Conservation (phyloP, 352 stramenopile species). For the Discostella stelligera region DNA sequence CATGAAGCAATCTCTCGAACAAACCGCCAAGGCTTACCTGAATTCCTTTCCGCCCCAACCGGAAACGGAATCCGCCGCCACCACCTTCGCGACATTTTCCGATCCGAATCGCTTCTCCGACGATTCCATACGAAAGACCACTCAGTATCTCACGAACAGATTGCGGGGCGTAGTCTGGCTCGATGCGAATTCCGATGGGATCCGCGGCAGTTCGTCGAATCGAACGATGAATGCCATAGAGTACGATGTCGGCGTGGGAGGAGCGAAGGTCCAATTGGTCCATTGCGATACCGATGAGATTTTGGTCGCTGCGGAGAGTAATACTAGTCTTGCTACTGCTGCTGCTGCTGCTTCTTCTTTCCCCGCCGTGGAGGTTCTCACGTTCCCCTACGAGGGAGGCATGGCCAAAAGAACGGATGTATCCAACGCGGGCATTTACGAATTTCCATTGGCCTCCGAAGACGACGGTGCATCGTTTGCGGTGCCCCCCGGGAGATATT, state of each 20-base stretch:
- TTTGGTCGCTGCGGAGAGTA: background rate
- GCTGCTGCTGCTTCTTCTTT: too few relatives aligned
- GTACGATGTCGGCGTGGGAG: slow-evolving; percentile 22
- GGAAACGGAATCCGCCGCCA: background rate
- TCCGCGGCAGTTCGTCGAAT: slow-evolving; percentile 15
- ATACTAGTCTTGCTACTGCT: background rate
- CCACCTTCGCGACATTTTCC: slow-evolving; percentile 18
- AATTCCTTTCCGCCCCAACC: background rate
- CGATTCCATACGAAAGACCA: background rate
- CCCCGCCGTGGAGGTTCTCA: background rate
- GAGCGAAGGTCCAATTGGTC: slow-evolving; percentile 15
- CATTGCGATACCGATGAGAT: slow-evolving; percentile 26
- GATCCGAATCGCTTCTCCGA: slow-evolving; percentile 8
- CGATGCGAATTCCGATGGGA: slow-evolving; percentile 34
- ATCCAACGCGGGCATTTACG: background rate
- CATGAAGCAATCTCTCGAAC: background rate
- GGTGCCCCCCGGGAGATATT: slow-evolving; percentile 33
- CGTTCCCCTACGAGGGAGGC: background rate
- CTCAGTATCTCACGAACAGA: slow-evolving; percentile 12
- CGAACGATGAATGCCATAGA: slow-evolving; percentile 34
- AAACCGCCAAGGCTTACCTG: background rate
- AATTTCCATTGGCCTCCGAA: background rate
- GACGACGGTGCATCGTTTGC: background rate
- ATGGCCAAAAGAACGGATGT: background rate
- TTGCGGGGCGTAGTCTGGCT: slow-evolving; percentile 23